phyloP scores from a whole-genome alignment of 441 rosid genomes.

The Gossypium lobatum region DNA sequence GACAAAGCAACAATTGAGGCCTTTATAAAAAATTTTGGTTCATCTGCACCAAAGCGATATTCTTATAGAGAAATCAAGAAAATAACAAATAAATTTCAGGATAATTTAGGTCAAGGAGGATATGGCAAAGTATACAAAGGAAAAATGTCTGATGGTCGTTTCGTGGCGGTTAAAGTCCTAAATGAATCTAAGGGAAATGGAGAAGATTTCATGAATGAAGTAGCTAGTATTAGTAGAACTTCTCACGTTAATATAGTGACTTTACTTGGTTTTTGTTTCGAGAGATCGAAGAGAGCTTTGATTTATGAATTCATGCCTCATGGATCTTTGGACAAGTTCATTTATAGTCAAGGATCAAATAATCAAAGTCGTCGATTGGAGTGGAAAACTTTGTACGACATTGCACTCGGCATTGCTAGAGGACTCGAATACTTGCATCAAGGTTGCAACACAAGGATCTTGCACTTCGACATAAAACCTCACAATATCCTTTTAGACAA shows the following conservation, averaged over 20 bases:
- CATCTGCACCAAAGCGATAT: not conserved
- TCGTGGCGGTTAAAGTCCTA: not conserved
- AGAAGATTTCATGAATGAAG: not conserved
- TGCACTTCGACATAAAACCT: no score
- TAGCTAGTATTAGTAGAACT: no score
- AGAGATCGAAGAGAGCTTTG: no score
- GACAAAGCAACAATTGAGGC: not conserved
- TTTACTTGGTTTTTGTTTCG: no score
- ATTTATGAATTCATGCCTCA: not conserved
- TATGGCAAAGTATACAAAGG: not conserved
- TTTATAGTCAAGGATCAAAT: not conserved
- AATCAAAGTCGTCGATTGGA: no score
- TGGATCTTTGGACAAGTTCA: not conserved
- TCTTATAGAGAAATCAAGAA: not conserved
- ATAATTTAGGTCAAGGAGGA: not conserved
- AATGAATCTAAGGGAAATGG: not conserved
- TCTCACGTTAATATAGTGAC: no score
- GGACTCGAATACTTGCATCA: no score
- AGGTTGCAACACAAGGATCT: no score
- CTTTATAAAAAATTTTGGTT: not conserved
- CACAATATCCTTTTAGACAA: conserved; percentile 19
- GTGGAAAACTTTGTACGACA: no score
- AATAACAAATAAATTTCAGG: not conserved
- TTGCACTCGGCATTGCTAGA: no score
- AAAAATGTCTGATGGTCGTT: not conserved